Base-by-base conservation (phyloP, 305 asterid species). In the Fraxinus dipetala region DNA sequence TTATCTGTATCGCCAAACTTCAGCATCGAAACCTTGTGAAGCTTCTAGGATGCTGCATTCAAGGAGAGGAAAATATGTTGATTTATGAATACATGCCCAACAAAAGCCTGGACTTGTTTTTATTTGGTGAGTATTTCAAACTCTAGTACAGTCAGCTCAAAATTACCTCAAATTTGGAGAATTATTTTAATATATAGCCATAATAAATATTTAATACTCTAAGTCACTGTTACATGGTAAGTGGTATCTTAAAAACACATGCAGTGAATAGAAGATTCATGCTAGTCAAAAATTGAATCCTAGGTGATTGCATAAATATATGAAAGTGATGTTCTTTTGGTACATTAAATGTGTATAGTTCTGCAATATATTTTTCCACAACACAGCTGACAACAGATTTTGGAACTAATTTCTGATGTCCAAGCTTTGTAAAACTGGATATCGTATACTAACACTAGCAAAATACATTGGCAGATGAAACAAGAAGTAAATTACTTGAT, bases 11-110 rank as follows among this genome's bases (percentile, higher is more conserved):
- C 18, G 34, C 87, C 16, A 84, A 81, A 80, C 82, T 84, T 48
- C 84, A 84, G 75, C 87, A 84, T 35, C 32, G 80, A 43, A 84
- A 84, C 72, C 81, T 81, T 40, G 85, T 84, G 79, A 84, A 72
- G 80, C 80, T 84, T 56, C 76, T 81, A n/a, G 85, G 85, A 8
- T 81, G 81, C 38, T 81, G 85, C 76, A 81, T 72, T 80, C 70
- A 81, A 30, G 83, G 38, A 76, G 80, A 81, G 2, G 92, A 89
- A 77, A 85, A 75, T 70, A 85, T 90, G 84, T 26, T 26, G 28
- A 26, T 26, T 26, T 26, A 26, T 26, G 28, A 26, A 26, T 26
- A 26, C 28, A 26, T 26, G 28, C 28, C 28, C 28, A 26, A 26
- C 28, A 26, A 26, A 26, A 26, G 28, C 28, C 85, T 89, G 2